These are phyloP conservation scores for Silene uniflora DNA, from an alignment of 148 eudicot species.

Conservation along the genomic window DNA sequence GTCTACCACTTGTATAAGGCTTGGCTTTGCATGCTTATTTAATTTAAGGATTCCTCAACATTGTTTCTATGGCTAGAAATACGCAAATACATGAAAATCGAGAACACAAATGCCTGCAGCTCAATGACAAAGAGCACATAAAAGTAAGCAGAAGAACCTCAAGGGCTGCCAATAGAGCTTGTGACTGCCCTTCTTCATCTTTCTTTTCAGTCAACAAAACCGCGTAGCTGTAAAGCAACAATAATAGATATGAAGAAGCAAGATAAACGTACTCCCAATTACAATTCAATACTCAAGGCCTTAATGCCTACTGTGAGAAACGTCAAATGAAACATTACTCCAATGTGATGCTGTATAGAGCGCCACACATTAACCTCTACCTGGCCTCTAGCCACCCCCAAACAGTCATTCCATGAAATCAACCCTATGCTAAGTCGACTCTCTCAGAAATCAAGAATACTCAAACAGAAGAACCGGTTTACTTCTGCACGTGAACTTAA, in stretches of 20 bases:
- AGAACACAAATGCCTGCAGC: not conserved
- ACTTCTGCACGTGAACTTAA: not conserved
- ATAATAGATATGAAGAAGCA: constrained; percentile 4
- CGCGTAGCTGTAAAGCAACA: constrained; percentile 54
- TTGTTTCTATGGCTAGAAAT: not conserved
- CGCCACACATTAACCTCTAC: not conserved
- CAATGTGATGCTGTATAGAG: not conserved
- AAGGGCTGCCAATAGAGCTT: constrained; percentile 88
- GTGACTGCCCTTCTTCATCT: constrained; percentile 94
- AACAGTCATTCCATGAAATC: not conserved
- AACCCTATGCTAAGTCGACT: not conserved
- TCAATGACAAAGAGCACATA: not conserved
- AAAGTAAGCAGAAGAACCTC: constrained; percentile 46
- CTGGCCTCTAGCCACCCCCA: not conserved
- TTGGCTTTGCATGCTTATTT: not conserved
- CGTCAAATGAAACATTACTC: not conserved
- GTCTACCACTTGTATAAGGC: not conserved
- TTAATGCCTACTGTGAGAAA: not conserved
- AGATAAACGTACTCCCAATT: not conserved
- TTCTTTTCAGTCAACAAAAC: constrained; percentile 79
- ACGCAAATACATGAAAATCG: not conserved
- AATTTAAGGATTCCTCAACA: not conserved
- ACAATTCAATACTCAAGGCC: not conserved
- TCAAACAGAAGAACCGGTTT: not conserved
- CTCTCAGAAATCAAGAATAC: not conserved